A percentile compares a stretch with the other conserved stretches of the same genome.
These are phyloP conservation scores for Melanopsichium pennsylvanicum DNA, from an alignment of 1,284 basidiomycete species.

Conservation along the genomic window DNA sequence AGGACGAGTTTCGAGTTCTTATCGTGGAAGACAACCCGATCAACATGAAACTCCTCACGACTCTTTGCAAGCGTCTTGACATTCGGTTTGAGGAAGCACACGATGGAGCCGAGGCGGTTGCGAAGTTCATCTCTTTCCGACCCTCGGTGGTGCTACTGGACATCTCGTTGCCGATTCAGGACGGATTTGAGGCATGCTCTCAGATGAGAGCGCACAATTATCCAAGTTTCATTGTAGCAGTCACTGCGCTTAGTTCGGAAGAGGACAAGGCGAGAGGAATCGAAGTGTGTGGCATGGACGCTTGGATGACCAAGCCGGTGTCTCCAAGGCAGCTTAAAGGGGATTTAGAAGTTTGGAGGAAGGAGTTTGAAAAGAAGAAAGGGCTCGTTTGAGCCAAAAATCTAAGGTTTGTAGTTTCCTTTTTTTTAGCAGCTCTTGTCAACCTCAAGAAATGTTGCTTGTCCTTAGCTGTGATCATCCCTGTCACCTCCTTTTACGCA, in stretches of 20 bases:
- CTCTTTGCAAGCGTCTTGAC: slow-evolving; percentile 38
- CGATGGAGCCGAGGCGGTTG: slow-evolving; percentile 53
- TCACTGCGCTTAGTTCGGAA: slow-evolving; percentile 52
- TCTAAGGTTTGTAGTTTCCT: no score
- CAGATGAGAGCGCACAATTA: slow-evolving; percentile 47
- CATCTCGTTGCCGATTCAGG: slow-evolving; percentile 52
- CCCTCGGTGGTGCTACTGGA: slow-evolving; percentile 56
- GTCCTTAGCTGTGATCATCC: no score
- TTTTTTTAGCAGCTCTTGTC: background rate
- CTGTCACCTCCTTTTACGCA: background rate
- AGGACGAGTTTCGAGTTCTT: slow-evolving; percentile 47
- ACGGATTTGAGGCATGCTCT: slow-evolving; percentile 53
- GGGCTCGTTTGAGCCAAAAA: no score
- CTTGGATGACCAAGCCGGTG: slow-evolving; percentile 57
- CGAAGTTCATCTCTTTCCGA: slow-evolving; percentile 37
- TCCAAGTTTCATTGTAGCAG: slow-evolving; percentile 47
- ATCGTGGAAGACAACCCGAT: slow-evolving; percentile 60
- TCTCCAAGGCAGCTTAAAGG: slow-evolving; percentile 25
- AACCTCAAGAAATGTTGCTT: no score
- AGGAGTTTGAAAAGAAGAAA: slow-evolving; percentile 3
- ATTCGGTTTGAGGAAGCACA: slow-evolving; percentile 45
- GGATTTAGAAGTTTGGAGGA: slow-evolving; percentile 27
- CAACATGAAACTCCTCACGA: slow-evolving; percentile 54
- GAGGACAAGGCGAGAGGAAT: slow-evolving; percentile 49
- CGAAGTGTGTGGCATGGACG: slow-evolving; percentile 51